Evolutionary conservation across 148 eudicot genomes (phyloP), one percentile per base, ranked within the genome.

Genomic region (Chenopodium formosanum): DNA sequence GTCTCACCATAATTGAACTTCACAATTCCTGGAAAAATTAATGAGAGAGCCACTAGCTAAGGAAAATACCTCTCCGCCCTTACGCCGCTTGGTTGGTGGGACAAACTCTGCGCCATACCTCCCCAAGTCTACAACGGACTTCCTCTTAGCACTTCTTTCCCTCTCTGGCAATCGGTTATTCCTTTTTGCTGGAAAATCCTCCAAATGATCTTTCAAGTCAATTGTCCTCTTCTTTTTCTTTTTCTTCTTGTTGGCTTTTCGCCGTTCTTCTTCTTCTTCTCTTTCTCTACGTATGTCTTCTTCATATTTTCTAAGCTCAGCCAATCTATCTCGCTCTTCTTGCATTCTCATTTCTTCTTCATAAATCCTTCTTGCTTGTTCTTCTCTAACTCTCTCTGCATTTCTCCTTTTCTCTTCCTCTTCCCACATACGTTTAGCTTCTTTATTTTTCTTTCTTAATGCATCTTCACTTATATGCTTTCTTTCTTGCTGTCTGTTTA

Each of bases 41-140:
- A 20, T 20, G 34, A 8, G 16, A 79, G 67, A 71, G 46, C 25
- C 25, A 76, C 9, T 67, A 31, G 68, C 37, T 3, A 32, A 56
- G 58, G 44, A 77, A 71, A 31, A 76, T 82, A 96, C 99, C 99
- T 94, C 97, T 90, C 99, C 99, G 17, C 98, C 98, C 80, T 86
- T 88, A 50, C 98, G 97, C 69, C 99, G 91, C 82, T 96, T 96
- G 56, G 87, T 79, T 46, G 91, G 83, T 31, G 89, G 97, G 74
- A 76, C 84, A 86, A 86, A 78, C 46, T 91, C 98, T 16, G 87
- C 89, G 84, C 82, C 85, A 66, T 83, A 90, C 78, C 90, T 87
- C 66, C 85, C 98, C 82, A 85, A 84, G 79, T 91, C 95, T 29
- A 79, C 84, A 66, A 82, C 83, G n/a, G 87, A 76, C 85, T 88